Conservation (phyloP, 1,284 basidiomycete species). For the Malassezia restricta region DNA sequence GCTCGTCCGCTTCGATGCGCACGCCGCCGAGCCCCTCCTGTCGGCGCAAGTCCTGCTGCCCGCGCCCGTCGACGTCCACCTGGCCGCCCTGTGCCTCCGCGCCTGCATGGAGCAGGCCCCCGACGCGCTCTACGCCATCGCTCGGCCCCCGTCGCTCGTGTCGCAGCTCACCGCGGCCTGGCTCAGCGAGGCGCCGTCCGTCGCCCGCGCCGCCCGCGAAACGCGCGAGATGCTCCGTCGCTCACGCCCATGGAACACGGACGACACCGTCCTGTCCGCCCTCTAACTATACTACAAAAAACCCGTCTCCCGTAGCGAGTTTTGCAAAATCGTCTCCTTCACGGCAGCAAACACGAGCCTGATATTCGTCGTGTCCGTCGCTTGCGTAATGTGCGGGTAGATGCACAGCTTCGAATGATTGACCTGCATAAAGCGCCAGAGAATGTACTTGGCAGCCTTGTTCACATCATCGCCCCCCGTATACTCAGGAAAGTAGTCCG, state of each 20-base stretch:
- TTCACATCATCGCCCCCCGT: slow-evolving; percentile 80
- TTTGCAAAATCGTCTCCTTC: slow-evolving; percentile 55
- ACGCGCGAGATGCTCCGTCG: slow-evolving; percentile 62
- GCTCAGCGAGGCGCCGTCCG: slow-evolving; percentile 60
- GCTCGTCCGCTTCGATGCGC: slow-evolving; percentile 55
- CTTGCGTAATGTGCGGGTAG: slow-evolving; percentile 51
- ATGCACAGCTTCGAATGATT: slow-evolving; percentile 54
- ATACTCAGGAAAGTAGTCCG: slow-evolving; percentile 86
- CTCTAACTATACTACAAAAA: slow-evolving; percentile 9
- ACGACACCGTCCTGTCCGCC: slow-evolving; percentile 21
- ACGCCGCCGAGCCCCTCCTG: slow-evolving; percentile 59
- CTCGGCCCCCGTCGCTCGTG: slow-evolving; percentile 54
- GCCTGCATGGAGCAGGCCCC: slow-evolving; percentile 53
- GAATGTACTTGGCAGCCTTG: slow-evolving; percentile 93
- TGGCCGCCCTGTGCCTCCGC: slow-evolving; percentile 52
- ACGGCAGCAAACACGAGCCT: slow-evolving; percentile 88
- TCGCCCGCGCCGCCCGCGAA: slow-evolving; percentile 71
- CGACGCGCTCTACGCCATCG: slow-evolving; percentile 59
- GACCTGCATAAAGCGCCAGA: slow-evolving; percentile 92
- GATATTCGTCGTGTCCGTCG: slow-evolving; percentile 57
- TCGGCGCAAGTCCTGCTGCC: slow-evolving; percentile 53
- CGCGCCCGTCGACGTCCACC: slow-evolving; percentile 56
- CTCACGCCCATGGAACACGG: slow-evolving; percentile 30
- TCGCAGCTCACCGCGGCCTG: slow-evolving; percentile 64
- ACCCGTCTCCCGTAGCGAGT: slow-evolving; percentile 14